Percentiles rank a stretch among this genome's conserved stretches.
Evolutionary conservation across 106 monocot species (phyloP).

Genomic region (Dendrobium nobile): DNA sequence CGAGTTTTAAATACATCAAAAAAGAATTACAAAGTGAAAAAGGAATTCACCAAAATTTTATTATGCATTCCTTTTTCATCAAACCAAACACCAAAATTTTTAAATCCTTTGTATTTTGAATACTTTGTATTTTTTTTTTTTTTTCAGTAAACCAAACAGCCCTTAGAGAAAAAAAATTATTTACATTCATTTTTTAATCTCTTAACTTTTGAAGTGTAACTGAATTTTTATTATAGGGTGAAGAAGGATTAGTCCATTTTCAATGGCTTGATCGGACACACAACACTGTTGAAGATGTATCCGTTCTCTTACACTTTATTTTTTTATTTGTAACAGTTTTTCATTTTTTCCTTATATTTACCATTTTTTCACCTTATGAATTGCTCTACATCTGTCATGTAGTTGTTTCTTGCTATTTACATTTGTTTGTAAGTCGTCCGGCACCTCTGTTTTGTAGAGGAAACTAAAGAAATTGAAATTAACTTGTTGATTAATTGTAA

Average conservation of each 20-base stretch:
- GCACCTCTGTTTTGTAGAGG: not conserved
- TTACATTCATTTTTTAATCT: not conserved
- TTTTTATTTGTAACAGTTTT: not conserved
- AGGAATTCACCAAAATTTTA: too few species aligned
- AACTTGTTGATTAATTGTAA: not conserved
- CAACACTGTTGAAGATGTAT: constrained; percentile 76
- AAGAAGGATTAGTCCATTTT: constrained; percentile 94
- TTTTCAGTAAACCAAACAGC: too few species aligned
- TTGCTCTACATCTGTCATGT: not conserved
- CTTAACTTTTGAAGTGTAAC: not conserved
- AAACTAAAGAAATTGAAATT: constrained; percentile 1
- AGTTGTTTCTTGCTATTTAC: not conserved
- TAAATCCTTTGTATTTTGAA: too few species aligned
- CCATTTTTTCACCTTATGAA: not conserved
- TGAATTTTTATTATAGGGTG: constrained; percentile 47
- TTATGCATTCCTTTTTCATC: too few species aligned
- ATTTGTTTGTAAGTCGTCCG: not conserved
- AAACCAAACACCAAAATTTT: too few species aligned
- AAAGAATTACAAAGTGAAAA: too few species aligned
- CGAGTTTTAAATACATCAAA: too few species aligned
- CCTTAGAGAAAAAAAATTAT: not conserved
- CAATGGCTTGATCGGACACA: constrained; percentile 85
- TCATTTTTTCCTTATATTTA: not conserved
- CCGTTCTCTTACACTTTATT: constrained; percentile 11
- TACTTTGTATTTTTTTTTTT: too few species aligned